Conservation (phyloP, 2,329 filamentous ascomycete species). For the Venturia pyrina region DNA sequence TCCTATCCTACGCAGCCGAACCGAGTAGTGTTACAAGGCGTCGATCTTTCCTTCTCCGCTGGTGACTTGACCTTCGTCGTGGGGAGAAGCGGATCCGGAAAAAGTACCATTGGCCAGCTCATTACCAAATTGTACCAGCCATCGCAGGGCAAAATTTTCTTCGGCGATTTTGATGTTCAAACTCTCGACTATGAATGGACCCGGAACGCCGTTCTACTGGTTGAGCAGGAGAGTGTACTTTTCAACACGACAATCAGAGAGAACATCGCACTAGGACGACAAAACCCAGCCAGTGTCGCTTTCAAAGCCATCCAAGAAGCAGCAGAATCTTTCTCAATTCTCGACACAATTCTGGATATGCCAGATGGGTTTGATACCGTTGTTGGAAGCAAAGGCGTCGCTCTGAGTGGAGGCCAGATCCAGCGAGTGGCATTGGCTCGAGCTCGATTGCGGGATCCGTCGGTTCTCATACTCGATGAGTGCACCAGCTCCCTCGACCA, state of each 20-base stretch:
- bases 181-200: slow-evolving; percentile 61
- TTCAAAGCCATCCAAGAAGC: slow-evolving; percentile 43
- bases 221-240: slow-evolving; percentile 72
- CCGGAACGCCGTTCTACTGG: slow-evolving; percentile 63
- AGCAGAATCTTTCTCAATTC: slow-evolving; percentile 58
- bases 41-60: slow-evolving; percentile 59
- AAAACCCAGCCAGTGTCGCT: slow-evolving; percentile 18
- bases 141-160: slow-evolving; percentile 50
- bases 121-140: slow-evolving; percentile 69
- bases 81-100: slow-evolving; percentile 81
- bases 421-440: slow-evolving; percentile 75
- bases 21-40: slow-evolving; percentile 48
- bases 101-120: slow-evolving; percentile 77
- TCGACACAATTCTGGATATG: slow-evolving; percentile 55
- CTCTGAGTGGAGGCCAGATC: slow-evolving; percentile 74
- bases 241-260: slow-evolving; percentile 71
- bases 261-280: slow-evolving; percentile 67
- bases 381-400: slow-evolving; percentile 58
- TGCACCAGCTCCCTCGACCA: slow-evolving; percentile 77
- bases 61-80: slow-evolving; percentile 71
- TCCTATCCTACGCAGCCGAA: slow-evolving; percentile 64
- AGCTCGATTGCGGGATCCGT: slow-evolving; percentile 64
- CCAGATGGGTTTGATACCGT: slow-evolving; percentile 62
- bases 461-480: slow-evolving; percentile 80
- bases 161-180: slow-evolving; percentile 58